Evolutionary conservation across 2,329 filamentous ascomycete genomes (phyloP), one percentile per base, ranked within the genome.

Genomic region (Penicillium sp.): DNA sequence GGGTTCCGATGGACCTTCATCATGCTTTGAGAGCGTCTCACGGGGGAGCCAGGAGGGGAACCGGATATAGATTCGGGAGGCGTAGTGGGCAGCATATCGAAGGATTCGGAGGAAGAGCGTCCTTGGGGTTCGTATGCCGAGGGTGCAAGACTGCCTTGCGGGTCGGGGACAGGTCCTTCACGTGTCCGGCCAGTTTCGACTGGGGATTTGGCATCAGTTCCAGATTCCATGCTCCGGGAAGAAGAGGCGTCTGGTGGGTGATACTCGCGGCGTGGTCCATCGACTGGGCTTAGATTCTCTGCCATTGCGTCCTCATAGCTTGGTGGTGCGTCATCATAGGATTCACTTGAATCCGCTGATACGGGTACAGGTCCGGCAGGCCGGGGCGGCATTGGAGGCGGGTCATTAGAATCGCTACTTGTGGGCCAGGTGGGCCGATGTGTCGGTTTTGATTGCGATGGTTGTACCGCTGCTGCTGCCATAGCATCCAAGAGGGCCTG

Each of bases 241-340:
- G 66, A 69, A 62, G 70, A 67, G 67, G 70, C 64, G 62, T 72
- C 70, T 69, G 74, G 72, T 73, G 76, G 71, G 70, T 77, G 74
- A 75, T 80, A 80, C 69, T 80, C 77, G 67, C 77, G 74, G 66
- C 92, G 81, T 26, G 88, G 78, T 59, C 87, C 89, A 70, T 91
- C 85, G 55, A 92, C 85, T 1, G 91, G 90, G 35, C 85, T 88
- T 60, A 95, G 76, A 57, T 88, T 85, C 62, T 91, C 88, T 7
- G 92, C 92, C 76, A 97, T 88, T 13, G 92, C 92, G 75, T 97
- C 93, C 75, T 96, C 92, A 70, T 98, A 98, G 68, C 91, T 96
- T 8, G 93, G 93, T 19, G 93, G 93, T n/a, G 92, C 91, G 55
- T 95, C 92, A 31, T 91, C 88, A 62, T 71, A 72, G 27, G 29